Evolutionary conservation across 768 basidiomycete species (phyloP), one percentile per base, ranked within the genome.

Genomic region (Pulveroboletus sp.): DNA sequence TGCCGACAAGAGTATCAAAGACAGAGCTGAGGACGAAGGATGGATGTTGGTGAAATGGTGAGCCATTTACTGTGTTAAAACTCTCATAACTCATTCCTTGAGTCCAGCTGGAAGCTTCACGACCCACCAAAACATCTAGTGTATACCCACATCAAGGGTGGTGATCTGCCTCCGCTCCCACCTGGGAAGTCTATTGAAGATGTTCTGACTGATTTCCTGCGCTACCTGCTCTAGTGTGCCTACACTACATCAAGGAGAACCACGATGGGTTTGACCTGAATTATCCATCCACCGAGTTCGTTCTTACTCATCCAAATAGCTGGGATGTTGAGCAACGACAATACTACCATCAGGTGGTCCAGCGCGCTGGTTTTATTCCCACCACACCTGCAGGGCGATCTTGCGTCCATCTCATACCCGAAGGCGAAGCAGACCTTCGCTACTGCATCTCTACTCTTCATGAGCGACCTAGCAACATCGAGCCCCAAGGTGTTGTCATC

Each of bases 231-330:
- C 37, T 35, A 66, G 5, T 78, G 79, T 45, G 70, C 74, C 0
- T 67, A 63, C 38, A 62, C 58, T 82, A 76, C 48, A 81, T 83
- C 42, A 58, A 65, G 78, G 80, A 60, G 57, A 41, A 39, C n/a
- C 54, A 65, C 26, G 51, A 63, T 12, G 40, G 39, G 1, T 21
- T 43, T 9, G 9, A 39, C 18, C 3, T 21, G 38, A 24, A 46
- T 3, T 62, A 58, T 59, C 3, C 32, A 7, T 72, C 53, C 7
- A 72, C 78, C 27, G 72, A 80, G 30, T 79, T 76, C 51, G 71
- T 85, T 5, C 71, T 85, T 14, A 74, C 75, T 1, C 82, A 83
- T 55, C 83, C 83, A 5, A 83, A 84, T 55, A 82, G 80, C 0
- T 85, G 83, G 83, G 82, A 78, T 53, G 79, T 60, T 1, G 82